Percentiles rank a stretch among this genome's conserved stretches.
These are phyloP conservation scores for Bryopsis sp. DNA, from an alignment of 139 green algal species.

Conservation along the genomic window DNA sequence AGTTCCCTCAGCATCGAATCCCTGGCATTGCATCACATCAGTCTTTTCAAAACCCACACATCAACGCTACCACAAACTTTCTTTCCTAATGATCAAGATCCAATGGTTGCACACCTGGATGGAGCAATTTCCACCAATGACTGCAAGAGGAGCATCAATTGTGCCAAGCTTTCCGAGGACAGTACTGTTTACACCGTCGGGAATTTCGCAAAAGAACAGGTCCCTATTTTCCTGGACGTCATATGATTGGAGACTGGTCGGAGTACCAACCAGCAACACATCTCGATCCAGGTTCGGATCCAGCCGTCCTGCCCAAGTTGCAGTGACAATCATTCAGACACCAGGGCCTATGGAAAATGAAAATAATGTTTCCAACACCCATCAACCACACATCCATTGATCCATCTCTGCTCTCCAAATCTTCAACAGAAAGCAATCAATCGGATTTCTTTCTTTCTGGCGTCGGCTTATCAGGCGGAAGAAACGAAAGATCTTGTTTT, in stretches of 20 bases:
- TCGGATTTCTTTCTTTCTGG: no score
- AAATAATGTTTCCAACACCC: no score
- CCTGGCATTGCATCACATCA: constrained; percentile 26
- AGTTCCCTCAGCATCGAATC: constrained; percentile 39
- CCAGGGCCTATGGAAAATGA: no score
- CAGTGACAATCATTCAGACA: no score
- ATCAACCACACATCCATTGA: no score
- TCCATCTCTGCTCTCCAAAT: no score
- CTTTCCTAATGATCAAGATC: neutral
- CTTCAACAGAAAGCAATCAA: no score
- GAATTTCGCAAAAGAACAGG: constrained; percentile 64
- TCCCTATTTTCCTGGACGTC: constrained; percentile 55
- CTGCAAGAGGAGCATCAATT: constrained; percentile 25
- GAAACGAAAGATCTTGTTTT: no score
- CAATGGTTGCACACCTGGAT: constrained; percentile 29
- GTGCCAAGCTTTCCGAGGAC: constrained; percentile 30
- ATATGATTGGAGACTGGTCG: constrained; percentile 47
- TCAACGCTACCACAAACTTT: neutral
- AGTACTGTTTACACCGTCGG: constrained; percentile 42
- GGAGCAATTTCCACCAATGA: constrained; percentile 62
- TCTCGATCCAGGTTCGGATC: no score
- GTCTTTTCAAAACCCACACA: neutral
- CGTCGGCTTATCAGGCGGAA: no score
- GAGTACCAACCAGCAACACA: constrained; percentile 51
- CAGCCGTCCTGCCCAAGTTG: no score